Percentiles rank a stretch among this genome's conserved stretches.
phyloP scores from a whole-genome alignment of 495 filamentous ascomycete species.

The Penicillium ochrochloron region DNA sequence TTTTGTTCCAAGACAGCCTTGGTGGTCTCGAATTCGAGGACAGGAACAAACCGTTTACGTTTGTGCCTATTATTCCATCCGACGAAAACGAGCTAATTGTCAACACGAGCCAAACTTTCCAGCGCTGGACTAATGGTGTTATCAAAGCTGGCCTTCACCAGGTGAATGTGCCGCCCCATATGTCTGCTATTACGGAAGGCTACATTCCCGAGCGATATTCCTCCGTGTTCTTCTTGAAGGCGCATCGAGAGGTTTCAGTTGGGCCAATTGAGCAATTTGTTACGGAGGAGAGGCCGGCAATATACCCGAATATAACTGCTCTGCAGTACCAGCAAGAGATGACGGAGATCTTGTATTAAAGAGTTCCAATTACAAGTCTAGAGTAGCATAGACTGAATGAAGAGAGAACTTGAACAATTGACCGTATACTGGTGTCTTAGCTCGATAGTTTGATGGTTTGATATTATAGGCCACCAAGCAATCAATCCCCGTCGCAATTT shows the following conservation, averaged over 20 bases:
- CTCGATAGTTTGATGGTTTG: not conserved
- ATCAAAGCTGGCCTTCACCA: constrained; percentile 51
- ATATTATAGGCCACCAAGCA: not conserved
- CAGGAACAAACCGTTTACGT: constrained; percentile 14
- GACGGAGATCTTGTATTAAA: not conserved
- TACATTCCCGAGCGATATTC: constrained; percentile 13
- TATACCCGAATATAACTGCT: constrained; percentile 17
- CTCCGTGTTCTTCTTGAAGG: constrained; percentile 16
- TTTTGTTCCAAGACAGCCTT: constrained; percentile 42
- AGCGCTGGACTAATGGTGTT: constrained; percentile 36
- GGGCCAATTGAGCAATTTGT: constrained; percentile 14
- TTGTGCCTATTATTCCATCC: constrained; percentile 13
- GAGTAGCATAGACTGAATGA: not conserved
- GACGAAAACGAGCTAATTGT: constrained; percentile 45
- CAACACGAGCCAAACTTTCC: constrained; percentile 35
- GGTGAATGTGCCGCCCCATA: constrained; percentile 27
- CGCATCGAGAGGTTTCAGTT: constrained; percentile 15
- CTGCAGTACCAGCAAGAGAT: constrained; percentile 17
- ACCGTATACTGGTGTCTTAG: not conserved
- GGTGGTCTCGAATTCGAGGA: constrained; percentile 45
- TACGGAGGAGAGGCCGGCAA: constrained; percentile 4
- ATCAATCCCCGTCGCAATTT: not conserved
- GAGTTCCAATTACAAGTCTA: not conserved
- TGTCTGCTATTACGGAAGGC: not conserved
- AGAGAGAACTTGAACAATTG: not conserved